Percentiles rank a stretch among this genome's conserved stretches.
Conservation (phyloP, 2,329 filamentous ascomycete species). For the Aureobasidium lini region DNA sequence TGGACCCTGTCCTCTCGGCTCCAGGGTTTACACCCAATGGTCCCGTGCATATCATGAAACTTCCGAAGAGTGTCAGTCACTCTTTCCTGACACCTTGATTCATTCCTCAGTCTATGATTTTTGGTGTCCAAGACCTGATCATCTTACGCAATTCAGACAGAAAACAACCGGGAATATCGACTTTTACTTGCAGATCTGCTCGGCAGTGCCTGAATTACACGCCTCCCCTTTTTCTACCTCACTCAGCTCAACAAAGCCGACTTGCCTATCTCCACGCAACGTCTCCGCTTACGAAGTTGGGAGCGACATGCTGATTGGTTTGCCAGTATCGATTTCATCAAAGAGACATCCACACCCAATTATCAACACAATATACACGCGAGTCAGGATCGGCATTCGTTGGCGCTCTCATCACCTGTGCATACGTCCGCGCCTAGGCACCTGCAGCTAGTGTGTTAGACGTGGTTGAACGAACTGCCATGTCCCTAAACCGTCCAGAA, state of each 20-base stretch:
- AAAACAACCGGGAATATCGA: no score
- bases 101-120: no score
- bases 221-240: no score
- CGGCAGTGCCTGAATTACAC: no score
- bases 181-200: no score
- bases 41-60: not conserved
- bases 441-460: not conserved
- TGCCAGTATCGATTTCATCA: not conserved
- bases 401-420: not conserved
- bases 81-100: not conserved
- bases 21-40: not conserved
- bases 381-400: conserved; percentile 4
- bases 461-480: not conserved
- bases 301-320: not conserved
- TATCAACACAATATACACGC: not conserved
- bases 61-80: not conserved
- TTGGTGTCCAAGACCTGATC: no score
- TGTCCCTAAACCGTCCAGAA: not conserved
- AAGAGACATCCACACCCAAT: not conserved
- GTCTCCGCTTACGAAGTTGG: not conserved
- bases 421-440: conserved; percentile 4
- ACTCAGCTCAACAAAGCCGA: not conserved
- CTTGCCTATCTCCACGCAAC: not conserved
- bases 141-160: no score
- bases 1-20: not conserved